Evolutionary conservation across 129 eudicot genomes (phyloP).

Genomic region (Heracleum sosnowskyi): DNA sequence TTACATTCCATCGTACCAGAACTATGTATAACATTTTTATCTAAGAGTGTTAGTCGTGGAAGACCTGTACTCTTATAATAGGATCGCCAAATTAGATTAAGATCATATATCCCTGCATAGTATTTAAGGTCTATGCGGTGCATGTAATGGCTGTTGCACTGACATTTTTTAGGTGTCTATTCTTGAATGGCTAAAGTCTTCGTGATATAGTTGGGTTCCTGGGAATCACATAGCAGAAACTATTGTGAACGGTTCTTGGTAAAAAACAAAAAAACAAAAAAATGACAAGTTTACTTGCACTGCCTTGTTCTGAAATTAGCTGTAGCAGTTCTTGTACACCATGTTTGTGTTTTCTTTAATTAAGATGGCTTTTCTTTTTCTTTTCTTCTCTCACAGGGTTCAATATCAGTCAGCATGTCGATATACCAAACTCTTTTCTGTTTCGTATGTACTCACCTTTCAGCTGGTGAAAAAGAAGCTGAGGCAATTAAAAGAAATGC

Average conservation of each 20-base stretch:
- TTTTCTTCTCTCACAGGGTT: slow-evolving; percentile 46
- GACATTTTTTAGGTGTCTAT: neutral
- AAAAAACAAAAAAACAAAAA: neutral
- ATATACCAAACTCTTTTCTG: slow-evolving; percentile 85
- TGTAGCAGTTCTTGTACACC: neutral
- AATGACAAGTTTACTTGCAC: neutral
- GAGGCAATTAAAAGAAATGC: slow-evolving; percentile 73
- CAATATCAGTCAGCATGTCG: slow-evolving; percentile 95
- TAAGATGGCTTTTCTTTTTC: neutral
- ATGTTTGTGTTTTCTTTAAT: neutral
- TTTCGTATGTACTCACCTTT: slow-evolving; percentile 81
- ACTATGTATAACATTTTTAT: neutral
- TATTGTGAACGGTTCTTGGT: neutral
- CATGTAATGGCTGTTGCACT: neutral
- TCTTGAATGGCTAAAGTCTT: neutral
- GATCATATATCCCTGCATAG: neutral
- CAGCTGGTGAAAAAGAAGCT: slow-evolving; percentile 82
- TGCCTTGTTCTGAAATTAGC: neutral
- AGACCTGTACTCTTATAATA: neutral
- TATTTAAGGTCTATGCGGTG: neutral
- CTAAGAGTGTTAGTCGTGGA: neutral
- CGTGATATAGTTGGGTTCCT: neutral
- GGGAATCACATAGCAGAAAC: neutral
- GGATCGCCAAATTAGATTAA: neutral
- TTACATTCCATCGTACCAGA: neutral